phyloP scores from a whole-genome alignment of 192 early-diverging fungal species.

The Irineochytrium annulatum region DNA sequence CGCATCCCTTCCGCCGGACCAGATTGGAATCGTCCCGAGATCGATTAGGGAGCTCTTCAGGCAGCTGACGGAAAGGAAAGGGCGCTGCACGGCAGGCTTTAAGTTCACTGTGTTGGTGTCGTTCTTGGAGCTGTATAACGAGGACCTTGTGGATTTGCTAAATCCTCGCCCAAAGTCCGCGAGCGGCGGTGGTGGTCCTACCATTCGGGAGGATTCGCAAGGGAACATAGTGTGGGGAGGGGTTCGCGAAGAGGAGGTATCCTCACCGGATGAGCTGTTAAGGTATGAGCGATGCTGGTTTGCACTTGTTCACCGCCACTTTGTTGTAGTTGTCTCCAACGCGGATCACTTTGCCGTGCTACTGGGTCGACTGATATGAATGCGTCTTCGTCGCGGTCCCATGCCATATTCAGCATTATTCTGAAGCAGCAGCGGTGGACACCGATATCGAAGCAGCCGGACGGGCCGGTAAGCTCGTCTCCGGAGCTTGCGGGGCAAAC shows the following conservation, averaged over 20 bases:
- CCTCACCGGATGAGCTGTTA: slow-evolving; percentile 68
- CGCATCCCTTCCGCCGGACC: slow-evolving; percentile 14
- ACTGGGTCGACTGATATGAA: slow-evolving; percentile 99
- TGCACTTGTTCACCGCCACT: neutral
- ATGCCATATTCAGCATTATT: slow-evolving; percentile 94
- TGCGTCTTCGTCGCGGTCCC: slow-evolving; percentile 74
- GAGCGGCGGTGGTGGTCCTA: slow-evolving; percentile 37
- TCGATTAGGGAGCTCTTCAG: slow-evolving; percentile 41
- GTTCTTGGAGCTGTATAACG: slow-evolving; percentile 97
- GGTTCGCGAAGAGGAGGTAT: slow-evolving; percentile 72
- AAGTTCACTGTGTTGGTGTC: slow-evolving; percentile 58
- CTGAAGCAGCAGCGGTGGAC: slow-evolving; percentile 62
- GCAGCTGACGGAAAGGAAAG: slow-evolving; percentile 2
- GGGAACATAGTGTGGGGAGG: slow-evolving; percentile 90
- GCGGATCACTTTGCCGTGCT: slow-evolving; percentile 78
- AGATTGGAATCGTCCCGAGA: slow-evolving; percentile 45
- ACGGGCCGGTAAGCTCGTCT: neutral
- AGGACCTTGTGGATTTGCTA: slow-evolving; percentile 92
- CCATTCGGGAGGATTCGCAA: slow-evolving; percentile 83
- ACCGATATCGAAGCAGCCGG: neutral
- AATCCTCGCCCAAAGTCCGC: slow-evolving; percentile 54
- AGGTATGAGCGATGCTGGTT: slow-evolving; percentile 26
- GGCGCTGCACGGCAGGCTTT: slow-evolving; percentile 3
- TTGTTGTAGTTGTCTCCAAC: slow-evolving; percentile 49
- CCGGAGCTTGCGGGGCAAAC: neutral